Evolutionary conservation across 2,329 filamentous ascomycete species (phyloP).

Genomic region (Arthrobotrys iridis): DNA sequence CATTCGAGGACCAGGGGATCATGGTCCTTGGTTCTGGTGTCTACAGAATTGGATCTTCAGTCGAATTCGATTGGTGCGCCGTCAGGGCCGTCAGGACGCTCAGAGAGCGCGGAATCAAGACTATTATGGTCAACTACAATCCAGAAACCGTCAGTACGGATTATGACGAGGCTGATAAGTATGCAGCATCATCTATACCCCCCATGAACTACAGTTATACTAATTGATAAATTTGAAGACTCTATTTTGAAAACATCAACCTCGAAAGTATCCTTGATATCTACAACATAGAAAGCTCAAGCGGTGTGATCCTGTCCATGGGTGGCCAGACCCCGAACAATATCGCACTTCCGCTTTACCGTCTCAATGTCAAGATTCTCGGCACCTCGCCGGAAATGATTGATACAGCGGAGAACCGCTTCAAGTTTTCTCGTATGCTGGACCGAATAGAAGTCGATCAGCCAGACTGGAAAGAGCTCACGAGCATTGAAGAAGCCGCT

Average conservation of each 20-base stretch:
- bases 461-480: conserved; percentile 97
- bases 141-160: conserved; percentile 90
- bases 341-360: conserved; percentile 88
- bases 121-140: conserved; percentile 95
- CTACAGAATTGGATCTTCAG: conserved; percentile 95
- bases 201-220: neutral
- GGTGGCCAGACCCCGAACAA: conserved; percentile 98
- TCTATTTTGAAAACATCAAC: conserved; percentile 97
- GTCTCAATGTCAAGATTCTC: conserved; percentile 88
- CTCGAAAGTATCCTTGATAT: conserved; percentile 91
- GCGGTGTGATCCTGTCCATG: conserved; percentile 91
- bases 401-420: conserved; percentile 94
- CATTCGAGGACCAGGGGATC: conserved; percentile 87
- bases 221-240: conserved; percentile 56
- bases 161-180: conserved; percentile 88
- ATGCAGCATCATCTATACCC: neutral
- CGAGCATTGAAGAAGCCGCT: conserved; percentile 89
- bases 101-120: conserved; percentile 84
- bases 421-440: conserved; percentile 98
- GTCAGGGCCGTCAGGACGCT: conserved; percentile 92
- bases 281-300: conserved; percentile 84
- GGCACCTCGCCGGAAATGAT: conserved; percentile 99
- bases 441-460: conserved; percentile 95
- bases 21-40: conserved; percentile 97
- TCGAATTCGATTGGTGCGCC: conserved; percentile 99